Conservation (phyloP, 345 rosid species). For the Anacardium occidentale region DNA sequence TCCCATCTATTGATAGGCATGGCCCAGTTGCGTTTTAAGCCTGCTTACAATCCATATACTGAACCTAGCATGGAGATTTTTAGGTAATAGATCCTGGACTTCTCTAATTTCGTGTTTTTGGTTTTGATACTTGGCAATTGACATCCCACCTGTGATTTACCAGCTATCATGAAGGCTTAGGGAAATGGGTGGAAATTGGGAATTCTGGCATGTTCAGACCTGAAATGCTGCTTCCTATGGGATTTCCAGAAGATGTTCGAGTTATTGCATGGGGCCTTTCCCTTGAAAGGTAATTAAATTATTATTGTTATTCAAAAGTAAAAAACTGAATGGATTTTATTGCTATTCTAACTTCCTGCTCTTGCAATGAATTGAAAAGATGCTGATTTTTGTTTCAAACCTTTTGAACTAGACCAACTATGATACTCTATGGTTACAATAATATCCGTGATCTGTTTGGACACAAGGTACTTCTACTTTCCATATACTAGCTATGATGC, state of each 20-base stretch:
- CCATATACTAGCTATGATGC: background rate
- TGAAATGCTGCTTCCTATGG: conserved; percentile 94
- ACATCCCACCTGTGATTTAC: background rate
- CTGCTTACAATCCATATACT: conserved; percentile 95
- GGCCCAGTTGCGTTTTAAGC: conserved; percentile 85
- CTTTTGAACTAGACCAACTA: conserved; percentile 69
- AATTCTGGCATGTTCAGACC: conserved; percentile 98
- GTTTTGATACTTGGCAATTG: conserved; percentile 3
- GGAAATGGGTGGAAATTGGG: conserved; percentile 92
- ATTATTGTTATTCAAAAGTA: background rate
- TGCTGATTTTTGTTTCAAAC: background rate
- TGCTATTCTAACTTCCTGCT: background rate
- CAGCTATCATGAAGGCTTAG: conserved; percentile 83
- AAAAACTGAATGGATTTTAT: background rate
- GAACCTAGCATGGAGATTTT: conserved; percentile 98
- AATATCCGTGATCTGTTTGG: conserved; percentile 95
- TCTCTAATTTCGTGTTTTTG: background rate
- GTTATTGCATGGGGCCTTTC: conserved; percentile 98
- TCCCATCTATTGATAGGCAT: conserved; percentile 52
- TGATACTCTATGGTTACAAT: conserved; percentile 74
- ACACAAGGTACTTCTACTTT: conserved; percentile 62
- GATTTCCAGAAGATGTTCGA: conserved; percentile 81
- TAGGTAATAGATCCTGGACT: conserved; percentile 45
- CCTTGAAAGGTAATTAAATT: conserved; percentile 73
- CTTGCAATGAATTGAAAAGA: background rate